A percentile compares a stretch with the other conserved stretches of the same genome.
These are phyloP conservation scores for Cyclotella sp. DNA, from an alignment of 108 stramenopile genomes.

Conservation along the genomic window DNA sequence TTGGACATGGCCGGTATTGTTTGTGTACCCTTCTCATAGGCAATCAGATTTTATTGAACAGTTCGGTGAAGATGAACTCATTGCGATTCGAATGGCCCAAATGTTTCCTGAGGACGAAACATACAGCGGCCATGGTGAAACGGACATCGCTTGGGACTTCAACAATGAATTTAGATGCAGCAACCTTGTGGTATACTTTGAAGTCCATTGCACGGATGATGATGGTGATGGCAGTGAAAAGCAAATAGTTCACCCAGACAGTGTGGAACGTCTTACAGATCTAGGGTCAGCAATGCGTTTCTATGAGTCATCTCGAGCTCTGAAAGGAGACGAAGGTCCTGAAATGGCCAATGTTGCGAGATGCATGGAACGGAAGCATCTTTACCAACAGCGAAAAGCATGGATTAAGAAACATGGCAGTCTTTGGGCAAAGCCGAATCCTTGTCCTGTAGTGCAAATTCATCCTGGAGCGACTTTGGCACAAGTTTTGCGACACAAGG, in stretches of 20 bases:
- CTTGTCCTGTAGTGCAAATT: constrained; percentile 73
- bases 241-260: constrained; percentile 74
- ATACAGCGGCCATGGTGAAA: constrained; percentile 60
- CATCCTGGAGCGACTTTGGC: constrained; percentile 81
- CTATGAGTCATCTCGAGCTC: constrained; percentile 84
- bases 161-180: constrained; percentile 88
- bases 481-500: constrained; percentile 63
- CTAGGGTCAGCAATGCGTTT: constrained; percentile 84
- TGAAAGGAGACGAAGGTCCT: constrained; percentile 89
- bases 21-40: constrained; percentile 85
- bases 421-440: constrained; percentile 76
- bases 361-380: constrained; percentile 80
- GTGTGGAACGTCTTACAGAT: constrained; percentile 70
- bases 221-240: constrained; percentile 19
- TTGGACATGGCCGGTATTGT: constrained; percentile 87
- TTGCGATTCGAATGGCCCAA: constrained; percentile 86
- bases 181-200: constrained; percentile 89
- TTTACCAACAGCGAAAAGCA: constrained; percentile 76
- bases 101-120: constrained; percentile 87
- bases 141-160: constrained; percentile 85
- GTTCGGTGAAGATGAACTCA: constrained; percentile 79
- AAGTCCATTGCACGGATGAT: constrained; percentile 65
- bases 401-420: constrained; percentile 87
- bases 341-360: constrained; percentile 80
- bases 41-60: constrained; percentile 89